These are phyloP conservation scores for Neonothopanus nambi DNA, from an alignment of 1,284 basidiomycete species.

Conservation along the genomic window DNA sequence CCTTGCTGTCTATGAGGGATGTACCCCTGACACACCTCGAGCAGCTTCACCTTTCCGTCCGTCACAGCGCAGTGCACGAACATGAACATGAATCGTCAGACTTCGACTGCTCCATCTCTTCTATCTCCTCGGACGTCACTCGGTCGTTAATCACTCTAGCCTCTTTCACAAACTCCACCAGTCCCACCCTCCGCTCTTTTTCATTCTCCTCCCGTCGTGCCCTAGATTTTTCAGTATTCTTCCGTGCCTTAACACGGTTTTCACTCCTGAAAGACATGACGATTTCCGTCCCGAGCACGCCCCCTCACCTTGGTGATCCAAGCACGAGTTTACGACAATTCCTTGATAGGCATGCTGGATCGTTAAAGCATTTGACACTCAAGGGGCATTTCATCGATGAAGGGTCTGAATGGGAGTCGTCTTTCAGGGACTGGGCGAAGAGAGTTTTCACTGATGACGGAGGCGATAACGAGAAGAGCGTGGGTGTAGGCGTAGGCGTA, in stretches of 20 bases:
- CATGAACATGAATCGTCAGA: no score
- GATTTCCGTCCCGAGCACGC: conserved; percentile 3
- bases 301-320: conserved; percentile 9
- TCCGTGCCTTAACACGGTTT: neutral
- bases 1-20: neutral
- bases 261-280: neutral
- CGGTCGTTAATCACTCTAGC: no score
- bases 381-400: neutral
- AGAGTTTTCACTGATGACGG: neutral
- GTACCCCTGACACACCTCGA: neutral
- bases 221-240: conserved; percentile 6
- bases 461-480: no score
- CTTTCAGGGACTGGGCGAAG: neutral
- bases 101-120: no score
- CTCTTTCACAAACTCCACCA: neutral
- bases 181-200: neutral
- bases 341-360: neutral
- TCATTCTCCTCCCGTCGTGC: conserved; percentile 2
- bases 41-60: neutral
- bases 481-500: no score
- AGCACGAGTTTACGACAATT: neutral
- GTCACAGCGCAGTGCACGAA: no score
- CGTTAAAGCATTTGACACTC: neutral
- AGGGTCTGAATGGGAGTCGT: neutral
- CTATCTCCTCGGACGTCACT: no score